phyloP scores from a whole-genome alignment of 169 alveolate genomes.

The Babesia ovata region DNA sequence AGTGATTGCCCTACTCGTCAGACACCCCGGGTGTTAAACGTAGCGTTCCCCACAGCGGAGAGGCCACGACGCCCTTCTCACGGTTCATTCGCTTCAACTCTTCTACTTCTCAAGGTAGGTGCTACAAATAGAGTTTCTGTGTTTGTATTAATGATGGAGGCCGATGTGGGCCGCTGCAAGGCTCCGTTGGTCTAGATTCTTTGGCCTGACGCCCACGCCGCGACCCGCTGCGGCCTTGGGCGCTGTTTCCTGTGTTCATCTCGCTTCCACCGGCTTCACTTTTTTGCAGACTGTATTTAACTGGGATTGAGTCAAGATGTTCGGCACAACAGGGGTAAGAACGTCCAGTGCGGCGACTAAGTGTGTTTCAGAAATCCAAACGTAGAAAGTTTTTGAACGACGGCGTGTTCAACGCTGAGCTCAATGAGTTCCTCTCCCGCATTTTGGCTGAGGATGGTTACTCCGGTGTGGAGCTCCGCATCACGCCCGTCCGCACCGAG shows the following conservation, averaged over 20 bases:
- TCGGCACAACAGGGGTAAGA: constrained; percentile 59
- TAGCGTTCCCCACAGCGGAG: constrained; percentile 8
- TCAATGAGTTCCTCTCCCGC: constrained; percentile 95
- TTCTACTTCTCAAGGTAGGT: not conserved
- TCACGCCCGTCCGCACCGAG: constrained; percentile 93
- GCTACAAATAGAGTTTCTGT: not conserved
- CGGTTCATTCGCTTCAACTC: not conserved
- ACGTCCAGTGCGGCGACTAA: not conserved
- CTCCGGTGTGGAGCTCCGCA: constrained; percentile 97
- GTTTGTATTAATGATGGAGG: too few species aligned
- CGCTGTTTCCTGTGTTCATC: not conserved
- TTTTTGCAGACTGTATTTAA: not conserved
- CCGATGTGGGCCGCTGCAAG: too few species aligned
- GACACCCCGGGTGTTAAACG: too few species aligned
- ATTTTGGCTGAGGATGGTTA: constrained; percentile 97
- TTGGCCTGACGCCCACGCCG: not conserved
- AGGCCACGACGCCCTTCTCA: not conserved
- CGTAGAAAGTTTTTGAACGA: constrained; percentile 96
- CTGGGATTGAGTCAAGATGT: constrained; percentile 34
- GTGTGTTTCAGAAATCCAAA: constrained; percentile 84
- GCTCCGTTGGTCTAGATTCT: too few species aligned
- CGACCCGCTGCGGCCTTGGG: not conserved
- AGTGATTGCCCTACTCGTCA: too few species aligned
- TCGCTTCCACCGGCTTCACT: not conserved
- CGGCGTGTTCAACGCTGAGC: constrained; percentile 99